Evolutionary conservation across 2,329 filamentous ascomycete genomes (phyloP), one percentile per base, ranked within the genome.

Genomic region (Dactylellina parvicollis): DNA sequence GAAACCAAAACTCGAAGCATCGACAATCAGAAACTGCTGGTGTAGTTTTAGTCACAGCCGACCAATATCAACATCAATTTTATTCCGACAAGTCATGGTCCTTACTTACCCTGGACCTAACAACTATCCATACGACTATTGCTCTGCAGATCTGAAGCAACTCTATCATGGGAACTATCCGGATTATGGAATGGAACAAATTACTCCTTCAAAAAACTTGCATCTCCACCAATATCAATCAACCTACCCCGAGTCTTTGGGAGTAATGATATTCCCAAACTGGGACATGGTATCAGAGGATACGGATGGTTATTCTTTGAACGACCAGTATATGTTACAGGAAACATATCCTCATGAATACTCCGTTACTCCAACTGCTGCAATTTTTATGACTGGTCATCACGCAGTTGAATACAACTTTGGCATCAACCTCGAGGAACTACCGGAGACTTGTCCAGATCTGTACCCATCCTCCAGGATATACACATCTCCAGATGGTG

Each of bases 391-490:
- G 60, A 30, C 54, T 1, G 40, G 54, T n/a, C 56, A 56, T 28
- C 54, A 47, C 20, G 16, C 46, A n/a, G 46, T 50, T 20, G 44
- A 59, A 24, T 55, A 73, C n/a, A 46, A 49, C 14, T 56, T 65
- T 20, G 32, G 32, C 9, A 32, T 46, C 20, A 34, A 30, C 7
- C 4, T 49, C 9, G 46, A 34, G 18, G 46, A 24, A 12, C 22
- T 56, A 7, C 2, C 40, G 4, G 24, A 16, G 3, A 4, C 38
- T n/a, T 26, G 38, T 12, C 32, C 38, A 18, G 20, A 42, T 7
- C 22, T 55, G 7, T 24, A 36, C 12, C 38, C 36, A 28, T 7
- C 38, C 16, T 28, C 26, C 3, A 42, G 40, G 18, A 60, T 40
- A 32, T 54, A 54, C 12, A 18, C 47, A 10, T 66, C 60, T n/a